phyloP scores from a whole-genome alignment of 441 rosid species.

The Kokia cookei region DNA sequence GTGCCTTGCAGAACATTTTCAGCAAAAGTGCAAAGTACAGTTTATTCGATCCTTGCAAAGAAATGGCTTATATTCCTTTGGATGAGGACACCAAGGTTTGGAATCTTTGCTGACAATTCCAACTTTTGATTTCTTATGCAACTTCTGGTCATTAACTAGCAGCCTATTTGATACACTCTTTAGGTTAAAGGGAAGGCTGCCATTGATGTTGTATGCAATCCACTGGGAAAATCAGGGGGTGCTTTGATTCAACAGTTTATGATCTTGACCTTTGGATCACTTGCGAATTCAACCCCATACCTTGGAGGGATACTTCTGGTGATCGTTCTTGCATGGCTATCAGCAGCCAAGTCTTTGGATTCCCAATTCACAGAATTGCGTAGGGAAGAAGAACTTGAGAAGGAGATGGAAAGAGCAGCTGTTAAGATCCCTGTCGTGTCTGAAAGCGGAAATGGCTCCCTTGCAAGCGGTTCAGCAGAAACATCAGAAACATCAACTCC shows the following conservation, averaged over 20 bases:
- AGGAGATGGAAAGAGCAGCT: constrained; percentile 76
- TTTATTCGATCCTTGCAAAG: constrained; percentile 96
- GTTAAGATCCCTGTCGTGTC: constrained; percentile 69
- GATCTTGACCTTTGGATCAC: constrained; percentile 92
- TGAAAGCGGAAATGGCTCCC: constrained; percentile 44
- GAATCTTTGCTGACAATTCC: neutral
- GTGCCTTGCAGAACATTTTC: constrained; percentile 96
- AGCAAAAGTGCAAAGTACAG: constrained; percentile 99
- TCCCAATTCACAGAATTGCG: constrained; percentile 72
- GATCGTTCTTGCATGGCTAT: constrained; percentile 78
- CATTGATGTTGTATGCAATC: constrained; percentile 95
- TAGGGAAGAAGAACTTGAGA: constrained; percentile 26
- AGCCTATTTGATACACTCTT: constrained; percentile 5
- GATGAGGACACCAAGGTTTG: constrained; percentile 97
- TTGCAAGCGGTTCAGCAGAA: constrained; percentile 22
- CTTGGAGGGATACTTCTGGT: constrained; percentile 73
- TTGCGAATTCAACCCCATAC: constrained; percentile 90
- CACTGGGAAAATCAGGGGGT: constrained; percentile 95
- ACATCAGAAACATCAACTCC: constrained; percentile 39
- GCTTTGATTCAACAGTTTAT: constrained; percentile 95
- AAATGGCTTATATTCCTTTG: constrained; percentile 95
- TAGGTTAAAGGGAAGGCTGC: constrained; percentile 98
- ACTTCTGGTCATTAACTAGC: neutral
- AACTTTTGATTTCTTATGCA: neutral
- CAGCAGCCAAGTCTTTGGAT: constrained; percentile 83